Percentiles rank a stretch among this genome's conserved stretches.
Conservation (phyloP, 768 basidiomycete species). For the Pulveroboletus sp. region DNA sequence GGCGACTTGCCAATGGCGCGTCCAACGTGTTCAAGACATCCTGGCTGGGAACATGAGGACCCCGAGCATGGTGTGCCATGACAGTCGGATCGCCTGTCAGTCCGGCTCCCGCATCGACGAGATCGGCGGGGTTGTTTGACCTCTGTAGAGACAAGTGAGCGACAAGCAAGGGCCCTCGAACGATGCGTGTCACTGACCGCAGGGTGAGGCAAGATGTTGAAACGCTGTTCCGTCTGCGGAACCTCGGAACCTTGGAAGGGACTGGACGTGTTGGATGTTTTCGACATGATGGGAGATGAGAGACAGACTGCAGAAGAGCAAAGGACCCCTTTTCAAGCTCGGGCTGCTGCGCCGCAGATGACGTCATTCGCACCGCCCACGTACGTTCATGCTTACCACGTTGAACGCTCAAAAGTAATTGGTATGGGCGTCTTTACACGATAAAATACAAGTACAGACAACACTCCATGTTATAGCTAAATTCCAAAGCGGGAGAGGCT, state of each 20-base stretch:
- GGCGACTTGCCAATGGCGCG: constrained; percentile 40
- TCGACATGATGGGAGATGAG: constrained; percentile 12
- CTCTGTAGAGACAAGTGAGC: constrained; percentile 34
- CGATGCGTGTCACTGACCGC: constrained; percentile 37
- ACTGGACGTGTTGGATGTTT: background rate
- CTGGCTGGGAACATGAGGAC: constrained; percentile 45
- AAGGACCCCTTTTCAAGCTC: constrained; percentile 1
- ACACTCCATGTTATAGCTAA: background rate
- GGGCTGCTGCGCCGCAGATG: constrained; percentile 5
- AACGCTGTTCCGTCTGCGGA: constrained; percentile 35
- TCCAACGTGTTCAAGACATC: constrained; percentile 43
- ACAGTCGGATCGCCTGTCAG: constrained; percentile 37
- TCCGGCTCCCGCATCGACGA: constrained; percentile 34
- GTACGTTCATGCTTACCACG: too few species aligned
- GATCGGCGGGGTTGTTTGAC: constrained; percentile 56
- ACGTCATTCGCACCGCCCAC: constrained; percentile 9
- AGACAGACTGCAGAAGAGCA: background rate
- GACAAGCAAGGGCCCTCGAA: background rate
- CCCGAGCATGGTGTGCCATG: constrained; percentile 46
- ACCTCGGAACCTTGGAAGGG: background rate
- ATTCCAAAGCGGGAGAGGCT: background rate
- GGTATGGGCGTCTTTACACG: background rate
- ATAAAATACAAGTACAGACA: constrained; percentile 7
- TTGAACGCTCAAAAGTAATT: background rate
- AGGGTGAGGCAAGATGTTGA: constrained; percentile 57